A percentile compares a stretch with the other conserved stretches of the same genome.
Conservation (phyloP, 768 basidiomycete genomes). For the Astraeus odoratus region DNA sequence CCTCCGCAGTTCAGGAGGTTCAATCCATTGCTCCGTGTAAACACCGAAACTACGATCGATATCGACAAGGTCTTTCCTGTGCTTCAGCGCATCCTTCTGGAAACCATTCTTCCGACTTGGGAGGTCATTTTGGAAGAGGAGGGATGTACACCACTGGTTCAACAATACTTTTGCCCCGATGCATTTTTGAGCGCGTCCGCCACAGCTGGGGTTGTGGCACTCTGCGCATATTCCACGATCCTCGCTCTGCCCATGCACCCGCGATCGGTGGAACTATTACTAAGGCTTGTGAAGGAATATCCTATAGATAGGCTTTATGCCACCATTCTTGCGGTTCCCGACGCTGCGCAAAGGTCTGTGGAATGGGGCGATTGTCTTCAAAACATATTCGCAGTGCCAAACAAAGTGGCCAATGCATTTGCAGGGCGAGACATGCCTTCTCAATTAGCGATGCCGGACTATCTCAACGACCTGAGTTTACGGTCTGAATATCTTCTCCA, state of each 20-base stretch:
- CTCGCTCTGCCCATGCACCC: conserved; percentile 41
- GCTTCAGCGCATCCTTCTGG: conserved; percentile 62
- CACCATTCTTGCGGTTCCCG: conserved; percentile 35
- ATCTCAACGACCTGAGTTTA: conserved; percentile 46
- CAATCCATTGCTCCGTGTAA: conserved; percentile 35
- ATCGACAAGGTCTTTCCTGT: conserved; percentile 34
- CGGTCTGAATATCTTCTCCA: conserved; percentile 48
- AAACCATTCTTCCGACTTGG: conserved; percentile 67
- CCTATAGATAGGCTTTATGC: conserved; percentile 61
- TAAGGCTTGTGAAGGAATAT: conserved; percentile 51
- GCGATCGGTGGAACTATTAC: conserved; percentile 48
- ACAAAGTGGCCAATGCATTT: conserved; percentile 71
- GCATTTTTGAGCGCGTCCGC: conserved; percentile 44
- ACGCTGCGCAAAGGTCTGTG: conserved; percentile 24
- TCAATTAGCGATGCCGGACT: conserved; percentile 47
- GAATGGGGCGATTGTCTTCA: conserved; percentile 77
- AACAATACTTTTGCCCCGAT: conserved; percentile 74
- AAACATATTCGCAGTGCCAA: conserved; percentile 57
- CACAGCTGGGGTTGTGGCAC: conserved; percentile 45
- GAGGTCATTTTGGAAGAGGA: conserved; percentile 45
- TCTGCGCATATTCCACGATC: conserved; percentile 61
- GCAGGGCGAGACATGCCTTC: conserved; percentile 39
- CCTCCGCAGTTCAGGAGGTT: conserved; percentile 47
- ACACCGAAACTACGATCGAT: conserved; percentile 13
- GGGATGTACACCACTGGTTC: conserved; percentile 37